Evolutionary conservation across 2,329 filamentous ascomycete genomes (phyloP), one percentile per base, ranked within the genome.

Genomic region (Xylaria sp.): DNA sequence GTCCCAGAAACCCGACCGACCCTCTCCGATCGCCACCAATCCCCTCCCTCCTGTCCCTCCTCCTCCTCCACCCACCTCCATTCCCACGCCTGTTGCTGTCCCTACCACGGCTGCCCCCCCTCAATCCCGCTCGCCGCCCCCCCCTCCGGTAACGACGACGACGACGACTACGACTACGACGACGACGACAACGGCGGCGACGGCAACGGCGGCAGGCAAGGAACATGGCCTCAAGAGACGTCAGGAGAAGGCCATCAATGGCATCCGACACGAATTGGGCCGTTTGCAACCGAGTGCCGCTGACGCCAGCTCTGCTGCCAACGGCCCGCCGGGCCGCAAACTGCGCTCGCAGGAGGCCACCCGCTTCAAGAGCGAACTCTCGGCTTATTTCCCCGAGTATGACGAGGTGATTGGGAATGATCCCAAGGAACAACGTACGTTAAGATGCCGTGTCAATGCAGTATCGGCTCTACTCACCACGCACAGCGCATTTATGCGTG

Each of bases 381-480:
- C 94, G 42, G 87, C 89, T 54, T 98, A 97, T 81, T 97, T 98
- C 76, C 90, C 92, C 59, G 94, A 96, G 75, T 98, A 97, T 79
- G 94, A 97, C 79, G 93, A 97, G 77, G 88, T 97, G 72, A 93
- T 98, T 80, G 94, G 92, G 69, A 92, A 96, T 76, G 90, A 93
- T 69, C 88, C 90, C 44, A 91, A 91, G 73, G 90, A 94, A 79
- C 84, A 90, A 73, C 90, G 94, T 94, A 86, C 78, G 87, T 83
- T 25, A 50, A 71, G 11, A 44, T 49, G 15, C 17, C 47, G 47
- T 61, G 50, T 51, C 29, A 61, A 45, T 45, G 13, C 33, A 56
- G 25, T 33, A 53, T 54, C 62, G 50, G 25, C 47, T 62, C 54
- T 60, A 5, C 47, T n/a, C 49, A 36, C 44, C 22, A 29, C 55